These are phyloP conservation scores for Dioscorea alata DNA, from an alignment of 106 monocot species.

Conservation along the genomic window DNA sequence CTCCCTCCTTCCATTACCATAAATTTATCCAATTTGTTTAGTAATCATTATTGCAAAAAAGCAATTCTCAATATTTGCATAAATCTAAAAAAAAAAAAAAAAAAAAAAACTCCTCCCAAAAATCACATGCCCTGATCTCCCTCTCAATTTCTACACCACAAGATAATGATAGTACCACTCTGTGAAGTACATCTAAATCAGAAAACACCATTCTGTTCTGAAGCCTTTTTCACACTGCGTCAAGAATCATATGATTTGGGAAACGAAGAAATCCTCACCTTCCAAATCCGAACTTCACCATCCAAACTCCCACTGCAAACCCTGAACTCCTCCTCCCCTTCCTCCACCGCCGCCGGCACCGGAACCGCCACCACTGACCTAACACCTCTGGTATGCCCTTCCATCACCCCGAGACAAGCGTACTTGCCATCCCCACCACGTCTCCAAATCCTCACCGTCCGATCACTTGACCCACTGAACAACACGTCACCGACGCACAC, in stretches of 20 bases:
- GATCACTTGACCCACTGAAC: slow-evolving; percentile 42
- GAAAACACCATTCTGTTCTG: too few relatives aligned
- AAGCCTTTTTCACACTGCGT: too few relatives aligned
- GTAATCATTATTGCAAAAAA: too few relatives aligned
- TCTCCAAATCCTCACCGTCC: slow-evolving; percentile 54
- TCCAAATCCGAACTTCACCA: slow-evolving; percentile 54
- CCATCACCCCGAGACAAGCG: slow-evolving; percentile 32
- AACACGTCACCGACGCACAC: slow-evolving; percentile 28
- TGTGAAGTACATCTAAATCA: too few relatives aligned
- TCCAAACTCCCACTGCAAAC: slow-evolving; percentile 60
- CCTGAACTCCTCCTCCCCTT: slow-evolving; percentile 15
- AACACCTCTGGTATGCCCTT: slow-evolving; percentile 30
- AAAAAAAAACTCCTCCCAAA: too few relatives aligned
- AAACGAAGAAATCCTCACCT: slow-evolving; percentile 17
- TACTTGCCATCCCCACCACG: slow-evolving; percentile 17
- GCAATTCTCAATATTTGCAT: too few relatives aligned
- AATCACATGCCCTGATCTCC: too few relatives aligned
- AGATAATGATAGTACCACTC: too few relatives aligned
- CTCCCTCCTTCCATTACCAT: too few relatives aligned
- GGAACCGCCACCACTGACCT: slow-evolving; percentile 34
- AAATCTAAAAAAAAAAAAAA: too few relatives aligned
- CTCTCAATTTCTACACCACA: too few relatives aligned
- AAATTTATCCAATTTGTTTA: too few relatives aligned
- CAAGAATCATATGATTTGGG: not conserved
- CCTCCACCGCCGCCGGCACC: not conserved